Base-by-base conservation (phyloP, 257 asterid genomes). In the Solanum stenotomum region DNA sequence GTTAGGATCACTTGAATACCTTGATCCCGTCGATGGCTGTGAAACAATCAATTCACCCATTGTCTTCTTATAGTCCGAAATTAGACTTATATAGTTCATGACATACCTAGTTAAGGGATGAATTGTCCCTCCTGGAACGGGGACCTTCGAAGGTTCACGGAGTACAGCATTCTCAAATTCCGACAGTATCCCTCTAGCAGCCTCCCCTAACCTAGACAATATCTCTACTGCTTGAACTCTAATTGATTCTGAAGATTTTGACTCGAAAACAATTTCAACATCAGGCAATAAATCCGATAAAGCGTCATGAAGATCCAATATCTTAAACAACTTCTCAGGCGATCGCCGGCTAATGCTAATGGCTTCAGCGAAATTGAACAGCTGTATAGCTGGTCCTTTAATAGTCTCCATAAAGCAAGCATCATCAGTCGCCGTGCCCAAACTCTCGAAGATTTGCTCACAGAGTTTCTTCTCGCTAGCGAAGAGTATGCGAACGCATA, bases 101-200 rank as follows among this genome's bases (percentile, higher is more conserved):
- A 93, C 95, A 74, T 92, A 92, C 87, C 91, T 89, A 46, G 95
- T 93, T 83, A 93, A 85, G 23, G 92, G 94, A 87, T 93, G 94
- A 88, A 93, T 87, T 4, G 93, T 88, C 74, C 93, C 95, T 77
- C 91, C 94, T 0, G 93, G 92, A 10, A 89, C 91, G 0, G 90
- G 88, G 33, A 85, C 85, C 86, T 44, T 88, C 0, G 93, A 91
- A 29, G 92, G 91, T 86, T 93, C 94, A 22, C 87, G 89, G 38
- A 93, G 90, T 40, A 92, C 91, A 7, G 92, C 90, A 25, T 91
- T 90, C 90, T 92, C 95, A 85, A 92, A 93, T 70, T 93, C 94
- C 3, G 90, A 91, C 76, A 93, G 59, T 63, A 90, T 88, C 90
- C 91, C 91, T 46, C 93, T 90, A 1, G 85, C 90, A 31, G 92